Conservation (phyloP, 140 eudicot species). For the Erigeron philadelphicus region DNA sequence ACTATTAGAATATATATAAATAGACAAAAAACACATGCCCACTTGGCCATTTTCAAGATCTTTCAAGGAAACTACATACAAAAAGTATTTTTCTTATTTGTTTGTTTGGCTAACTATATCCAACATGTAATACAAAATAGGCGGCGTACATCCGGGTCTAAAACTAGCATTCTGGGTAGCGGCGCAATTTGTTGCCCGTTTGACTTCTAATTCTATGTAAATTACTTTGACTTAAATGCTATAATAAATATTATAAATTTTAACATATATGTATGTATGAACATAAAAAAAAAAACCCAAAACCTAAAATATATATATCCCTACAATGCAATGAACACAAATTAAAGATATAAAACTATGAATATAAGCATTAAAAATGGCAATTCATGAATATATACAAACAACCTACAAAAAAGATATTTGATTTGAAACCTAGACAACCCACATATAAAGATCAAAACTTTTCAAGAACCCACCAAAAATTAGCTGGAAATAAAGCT, state of each 20-base stretch:
- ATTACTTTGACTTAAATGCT: too few relatives aligned
- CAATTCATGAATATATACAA: not conserved
- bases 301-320: constrained; percentile 33
- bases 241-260: too few relatives aligned
- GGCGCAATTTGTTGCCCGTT: too few relatives aligned
- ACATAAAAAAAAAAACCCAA: constrained; percentile 16
- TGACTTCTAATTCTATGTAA: too few relatives aligned
- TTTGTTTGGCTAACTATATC: not conserved
- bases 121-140: not conserved
- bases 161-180: too few relatives aligned
- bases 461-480: constrained; percentile 24
- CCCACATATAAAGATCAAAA: not conserved
- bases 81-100: not conserved
- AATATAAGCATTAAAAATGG: constrained; percentile 13
- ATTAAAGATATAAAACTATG: not conserved
- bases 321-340: constrained; percentile 18
- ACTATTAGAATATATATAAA: constrained; percentile 13
- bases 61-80: constrained; percentile 1
- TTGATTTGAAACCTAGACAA: constrained; percentile 12
- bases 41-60: constrained; percentile 13
- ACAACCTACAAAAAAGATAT: not conserved
- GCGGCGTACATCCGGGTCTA: too few relatives aligned
- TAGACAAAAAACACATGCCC: constrained; percentile 14
- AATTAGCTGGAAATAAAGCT: constrained; percentile 6
- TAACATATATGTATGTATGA: not conserved